These are phyloP conservation scores for Gracilaria vermiculophylla DNA, from an alignment of 23 red algal genomes.

Conservation along the genomic window DNA sequence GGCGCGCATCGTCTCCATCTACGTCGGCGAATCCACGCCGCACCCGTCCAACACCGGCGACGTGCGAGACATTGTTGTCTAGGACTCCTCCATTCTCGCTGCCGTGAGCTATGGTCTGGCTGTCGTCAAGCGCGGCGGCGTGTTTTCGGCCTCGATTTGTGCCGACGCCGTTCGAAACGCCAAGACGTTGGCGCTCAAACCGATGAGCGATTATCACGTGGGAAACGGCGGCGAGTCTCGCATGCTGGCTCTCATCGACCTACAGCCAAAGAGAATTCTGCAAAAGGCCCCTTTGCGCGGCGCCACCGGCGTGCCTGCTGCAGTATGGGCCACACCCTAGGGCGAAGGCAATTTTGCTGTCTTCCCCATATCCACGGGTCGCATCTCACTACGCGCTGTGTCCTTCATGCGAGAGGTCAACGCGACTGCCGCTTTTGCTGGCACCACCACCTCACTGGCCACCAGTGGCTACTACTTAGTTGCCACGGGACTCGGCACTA, in stretches of 20 bases:
- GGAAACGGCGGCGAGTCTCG: conserved; percentile 57
- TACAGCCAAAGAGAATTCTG: conserved; percentile 39
- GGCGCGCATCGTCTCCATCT: too few relatives aligned
- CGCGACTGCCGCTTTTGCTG: conserved; percentile 63
- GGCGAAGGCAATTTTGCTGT: conserved; percentile 30
- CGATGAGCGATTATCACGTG: conserved; percentile 50
- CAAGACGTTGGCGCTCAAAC: conserved; percentile 52
- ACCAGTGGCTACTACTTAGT: conserved; percentile 50
- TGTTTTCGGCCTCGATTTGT: too few relatives aligned
- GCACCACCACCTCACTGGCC: conserved; percentile 37
- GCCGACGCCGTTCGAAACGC: conserved; percentile 48
- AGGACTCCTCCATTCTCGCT: too few relatives aligned
- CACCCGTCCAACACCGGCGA: too few relatives aligned
- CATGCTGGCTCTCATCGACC: conserved; percentile 59
- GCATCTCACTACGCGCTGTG: conserved; percentile 58
- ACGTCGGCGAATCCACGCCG: too few relatives aligned
- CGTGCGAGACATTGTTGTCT: too few relatives aligned
- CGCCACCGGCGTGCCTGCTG: too few relatives aligned
- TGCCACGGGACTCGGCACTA: conserved; percentile 43
- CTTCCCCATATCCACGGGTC: conserved; percentile 62
- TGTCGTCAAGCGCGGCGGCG: too few relatives aligned
- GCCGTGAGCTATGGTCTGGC: too few relatives aligned
- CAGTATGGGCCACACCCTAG: background rate
- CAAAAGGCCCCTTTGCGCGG: conserved; percentile 55
- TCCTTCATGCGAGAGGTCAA: conserved; percentile 60